Percentiles rank a stretch among this genome's conserved stretches.
phyloP scores from a whole-genome alignment of 495 filamentous ascomycete genomes.

The Chaetomium cochliodes region DNA sequence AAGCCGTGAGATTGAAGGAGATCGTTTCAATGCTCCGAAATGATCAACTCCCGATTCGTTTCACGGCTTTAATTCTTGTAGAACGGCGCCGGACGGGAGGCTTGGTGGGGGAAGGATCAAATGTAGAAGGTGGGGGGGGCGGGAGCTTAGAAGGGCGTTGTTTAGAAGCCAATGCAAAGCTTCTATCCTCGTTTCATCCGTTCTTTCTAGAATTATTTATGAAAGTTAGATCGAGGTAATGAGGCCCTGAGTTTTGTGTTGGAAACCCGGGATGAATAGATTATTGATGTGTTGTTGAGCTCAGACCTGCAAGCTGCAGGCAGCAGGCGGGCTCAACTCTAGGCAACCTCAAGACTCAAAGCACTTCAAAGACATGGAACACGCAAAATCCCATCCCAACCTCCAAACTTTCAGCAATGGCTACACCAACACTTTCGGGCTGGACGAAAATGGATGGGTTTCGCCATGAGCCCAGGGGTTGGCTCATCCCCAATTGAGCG shows the following conservation, averaged over 20 bases:
- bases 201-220: background rate
- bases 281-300: background rate
- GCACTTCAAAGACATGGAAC: background rate
- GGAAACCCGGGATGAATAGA: background rate
- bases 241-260: constrained; percentile 2
- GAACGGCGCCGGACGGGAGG: background rate
- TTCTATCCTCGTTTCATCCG: constrained; percentile 19
- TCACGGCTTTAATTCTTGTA: background rate
- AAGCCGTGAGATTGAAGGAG: constrained; percentile 15
- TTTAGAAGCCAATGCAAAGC: constrained; percentile 19
- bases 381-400: background rate
- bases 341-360: background rate
- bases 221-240: background rate
- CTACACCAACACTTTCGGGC: background rate
- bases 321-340: background rate
- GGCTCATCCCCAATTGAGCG: constrained; percentile 5
- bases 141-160: constrained; percentile 15
- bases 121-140: constrained; percentile 18
- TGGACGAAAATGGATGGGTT: background rate
- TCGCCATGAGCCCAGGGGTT: background rate
- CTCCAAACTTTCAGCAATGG: background rate
- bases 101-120: background rate
- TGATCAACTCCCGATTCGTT: background rate
- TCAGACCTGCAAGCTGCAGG: background rate
- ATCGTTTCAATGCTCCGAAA: constrained; percentile 6